These are phyloP conservation scores for Trametes hirsuta DNA, from an alignment of 1,284 basidiomycete genomes.

Conservation along the genomic window DNA sequence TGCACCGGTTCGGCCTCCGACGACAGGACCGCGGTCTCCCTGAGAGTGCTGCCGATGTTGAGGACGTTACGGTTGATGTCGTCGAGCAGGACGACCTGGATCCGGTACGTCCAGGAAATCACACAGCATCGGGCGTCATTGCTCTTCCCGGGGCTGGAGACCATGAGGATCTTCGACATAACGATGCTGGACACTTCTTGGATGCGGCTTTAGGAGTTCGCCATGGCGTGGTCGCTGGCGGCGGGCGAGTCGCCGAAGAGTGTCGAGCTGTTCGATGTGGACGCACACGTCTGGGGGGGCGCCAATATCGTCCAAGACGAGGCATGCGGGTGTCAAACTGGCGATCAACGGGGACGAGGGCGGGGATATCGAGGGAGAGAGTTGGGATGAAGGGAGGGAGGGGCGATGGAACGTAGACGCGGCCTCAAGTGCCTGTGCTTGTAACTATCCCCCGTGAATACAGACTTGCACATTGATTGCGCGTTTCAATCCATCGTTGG, in stretches of 20 bases:
- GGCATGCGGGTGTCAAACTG: too few relatives aligned
- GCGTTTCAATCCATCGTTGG: too few relatives aligned
- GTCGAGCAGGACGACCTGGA: not conserved
- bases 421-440: too few relatives aligned
- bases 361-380: too few relatives aligned
- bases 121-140: not conserved
- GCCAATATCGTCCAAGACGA: too few relatives aligned
- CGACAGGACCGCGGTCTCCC: not conserved
- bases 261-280: not conserved
- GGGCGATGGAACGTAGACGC: too few relatives aligned
- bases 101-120: not conserved
- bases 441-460: too few relatives aligned
- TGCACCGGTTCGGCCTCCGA: not conserved
- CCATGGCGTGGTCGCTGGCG: not conserved
- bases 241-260: not conserved
- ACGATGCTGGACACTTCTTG: not conserved
- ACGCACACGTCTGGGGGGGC: too few relatives aligned
- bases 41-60: not conserved
- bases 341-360: too few relatives aligned
- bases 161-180: not conserved
- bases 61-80: not conserved
- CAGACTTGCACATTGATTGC: too few relatives aligned
- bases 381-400: too few relatives aligned
- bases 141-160: not conserved
- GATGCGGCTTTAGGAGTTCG: not conserved